Evolutionary conservation across 495 filamentous ascomycete species (phyloP), one percentile per base, ranked within the genome.

Genomic region (Parmelia sp.): DNA sequence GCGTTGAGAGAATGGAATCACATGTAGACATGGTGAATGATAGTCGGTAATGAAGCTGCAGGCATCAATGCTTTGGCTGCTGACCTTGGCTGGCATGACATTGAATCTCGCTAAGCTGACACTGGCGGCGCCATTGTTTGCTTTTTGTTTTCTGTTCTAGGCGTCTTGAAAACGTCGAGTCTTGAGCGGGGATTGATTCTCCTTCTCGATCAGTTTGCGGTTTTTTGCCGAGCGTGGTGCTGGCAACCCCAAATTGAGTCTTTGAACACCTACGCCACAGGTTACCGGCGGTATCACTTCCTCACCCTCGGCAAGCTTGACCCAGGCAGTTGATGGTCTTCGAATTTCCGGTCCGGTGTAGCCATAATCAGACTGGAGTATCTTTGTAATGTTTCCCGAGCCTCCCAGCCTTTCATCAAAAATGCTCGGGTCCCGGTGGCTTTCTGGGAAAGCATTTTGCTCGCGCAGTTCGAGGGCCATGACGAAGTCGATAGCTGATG

Each of bases 401-500:
- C 23, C 25, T 51, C 23, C 47, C 47, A 51, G 27, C 47, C 25
- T 58, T 36, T 58, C 57, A 23, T 58, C 57, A 10, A 17, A 11
- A 36, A 58, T 27, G 57, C 37, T 42, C 31, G 57, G 57, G 37
- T 58, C 57, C 14, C 57, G 57, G 57, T 58, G 37, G 9, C 27
- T 58, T 42, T 42, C 57, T 42, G 57, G 57, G 19, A 37, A 58
- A 29, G 57, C 57, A 15, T 23, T 29, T 25, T 58, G 31, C 57
- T 58, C 57, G 57, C 57, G 57, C 14, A 36, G 17, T 23, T 36
- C 57, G 19, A 58, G 31, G 15, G 57, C 57, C 10, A 42, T 58
- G 35, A 58, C 57, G 19, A 58, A 58, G 15, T 58, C 57, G 57
- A 37, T 37, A 36, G 57, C 57, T 58, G 57, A 23, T 36, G 57